These are phyloP conservation scores for Senecio squalidus DNA, from an alignment of 140 eudicot species.

Conservation along the genomic window DNA sequence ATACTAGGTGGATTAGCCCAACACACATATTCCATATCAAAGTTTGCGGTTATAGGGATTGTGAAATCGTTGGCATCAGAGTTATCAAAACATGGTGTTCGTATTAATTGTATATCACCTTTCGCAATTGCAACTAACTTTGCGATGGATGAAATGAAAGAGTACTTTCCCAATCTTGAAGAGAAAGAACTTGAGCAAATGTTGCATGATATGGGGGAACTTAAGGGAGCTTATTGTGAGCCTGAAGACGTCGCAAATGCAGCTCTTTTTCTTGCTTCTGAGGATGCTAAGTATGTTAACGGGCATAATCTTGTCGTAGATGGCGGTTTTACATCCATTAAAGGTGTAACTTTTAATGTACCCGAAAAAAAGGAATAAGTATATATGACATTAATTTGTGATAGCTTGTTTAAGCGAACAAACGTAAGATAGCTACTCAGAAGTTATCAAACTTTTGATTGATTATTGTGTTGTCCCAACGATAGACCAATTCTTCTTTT, in stretches of 20 bases:
- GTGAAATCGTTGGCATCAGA: conserved; percentile 68
- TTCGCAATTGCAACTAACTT: conserved; percentile 61
- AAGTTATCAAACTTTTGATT: no score
- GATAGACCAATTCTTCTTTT: no score
- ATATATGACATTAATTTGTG: no score
- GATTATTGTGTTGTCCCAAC: no score
- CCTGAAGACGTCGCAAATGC: conserved; percentile 81
- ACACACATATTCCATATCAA: conserved; percentile 70
- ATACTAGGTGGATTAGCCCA: conserved; percentile 67
- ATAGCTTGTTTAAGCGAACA: no score
- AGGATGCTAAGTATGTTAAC: conserved; percentile 83
- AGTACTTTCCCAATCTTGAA: conserved; percentile 44
- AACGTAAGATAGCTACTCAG: no score
- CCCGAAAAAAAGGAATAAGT: conserved; percentile 31
- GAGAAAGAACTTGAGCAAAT: conserved; percentile 25
- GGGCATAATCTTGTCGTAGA: conserved; percentile 94
- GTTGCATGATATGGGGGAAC: conserved; percentile 41
- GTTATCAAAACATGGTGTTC: conserved; percentile 52
- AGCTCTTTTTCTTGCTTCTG: conserved; percentile 72
- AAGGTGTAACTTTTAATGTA: conserved; percentile 36
- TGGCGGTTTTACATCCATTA: conserved; percentile 86
- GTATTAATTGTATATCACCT: conserved; percentile 75
- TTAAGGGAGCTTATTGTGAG: conserved; percentile 62
- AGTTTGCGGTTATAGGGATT: conserved; percentile 48
- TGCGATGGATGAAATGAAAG: conserved; percentile 49